Conservation (phyloP, 306 rosid genomes). For the Quercus aquifolioides region DNA sequence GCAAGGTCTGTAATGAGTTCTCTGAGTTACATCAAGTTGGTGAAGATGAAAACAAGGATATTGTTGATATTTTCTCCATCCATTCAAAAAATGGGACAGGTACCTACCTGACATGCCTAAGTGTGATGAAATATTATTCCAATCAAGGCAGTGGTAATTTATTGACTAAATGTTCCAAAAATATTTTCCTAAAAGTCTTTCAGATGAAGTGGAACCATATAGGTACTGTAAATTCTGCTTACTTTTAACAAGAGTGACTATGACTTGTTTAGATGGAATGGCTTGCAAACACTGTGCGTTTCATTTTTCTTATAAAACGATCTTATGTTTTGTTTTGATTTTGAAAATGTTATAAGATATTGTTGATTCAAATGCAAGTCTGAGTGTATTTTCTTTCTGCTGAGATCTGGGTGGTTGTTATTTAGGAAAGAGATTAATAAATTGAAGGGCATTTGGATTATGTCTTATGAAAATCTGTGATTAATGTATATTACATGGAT, state of each 20-base stretch:
- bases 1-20: constrained; percentile 9
- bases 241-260: background rate
- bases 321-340: background rate
- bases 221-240: background rate
- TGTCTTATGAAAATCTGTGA: background rate
- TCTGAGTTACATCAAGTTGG: constrained; percentile 32
- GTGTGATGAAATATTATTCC: constrained; percentile 8
- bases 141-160: background rate
- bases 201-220: background rate
- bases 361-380: background rate
- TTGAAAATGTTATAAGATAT: background rate
- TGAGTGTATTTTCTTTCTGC: background rate
- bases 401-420: background rate
- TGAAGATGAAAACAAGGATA: constrained; percentile 31
- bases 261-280: background rate
- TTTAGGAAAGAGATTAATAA: background rate
- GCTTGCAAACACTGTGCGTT: background rate
- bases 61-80: constrained; percentile 58
- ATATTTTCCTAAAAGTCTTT: background rate
- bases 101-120: constrained; percentile 25
- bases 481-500: background rate
- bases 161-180: background rate
- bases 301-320: background rate
- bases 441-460: background rate
- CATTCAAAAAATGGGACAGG: constrained; percentile 53